Evolutionary conservation across 2,329 filamentous ascomycete species (phyloP).

Genomic region (Chalaropsis thielavioides): DNA sequence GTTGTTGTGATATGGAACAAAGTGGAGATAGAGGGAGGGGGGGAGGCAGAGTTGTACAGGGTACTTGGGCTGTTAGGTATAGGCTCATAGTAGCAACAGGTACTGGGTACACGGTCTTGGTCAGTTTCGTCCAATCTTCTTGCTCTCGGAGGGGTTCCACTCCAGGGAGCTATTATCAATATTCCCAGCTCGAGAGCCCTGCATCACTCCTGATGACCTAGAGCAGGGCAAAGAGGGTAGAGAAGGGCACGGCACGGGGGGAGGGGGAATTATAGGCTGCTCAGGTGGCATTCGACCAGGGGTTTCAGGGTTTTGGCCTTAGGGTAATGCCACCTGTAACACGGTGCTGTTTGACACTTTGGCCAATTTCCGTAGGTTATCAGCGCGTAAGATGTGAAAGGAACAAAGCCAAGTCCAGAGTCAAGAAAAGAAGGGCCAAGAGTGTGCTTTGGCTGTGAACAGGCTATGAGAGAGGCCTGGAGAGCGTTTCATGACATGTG

Average conservation of each 20-base stretch:
- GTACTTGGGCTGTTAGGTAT: background rate
- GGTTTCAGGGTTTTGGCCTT: background rate
- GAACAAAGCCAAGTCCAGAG: background rate
- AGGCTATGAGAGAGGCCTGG: background rate
- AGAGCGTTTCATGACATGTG: background rate
- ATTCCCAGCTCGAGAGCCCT: no score
- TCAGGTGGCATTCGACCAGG: no score
- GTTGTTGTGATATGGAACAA: background rate
- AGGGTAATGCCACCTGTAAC: constrained; percentile 6
- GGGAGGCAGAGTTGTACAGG: background rate
- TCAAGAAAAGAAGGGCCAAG: background rate
- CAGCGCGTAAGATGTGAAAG: background rate
- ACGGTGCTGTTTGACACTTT: constrained; percentile 2
- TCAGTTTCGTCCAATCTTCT: background rate
- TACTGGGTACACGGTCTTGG: background rate
- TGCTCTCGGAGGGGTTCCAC: background rate
- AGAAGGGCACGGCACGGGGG: background rate
- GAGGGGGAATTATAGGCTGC: background rate
- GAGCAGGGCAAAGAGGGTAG: background rate
- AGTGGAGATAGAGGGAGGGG: background rate
- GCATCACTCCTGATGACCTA: no score
- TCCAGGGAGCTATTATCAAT: background rate
- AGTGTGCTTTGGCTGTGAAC: background rate
- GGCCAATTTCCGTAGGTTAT: background rate
- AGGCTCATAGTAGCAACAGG: background rate